Percentiles rank a stretch among this genome's conserved stretches.
These are phyloP conservation scores for Aegle marmelos DNA, from an alignment of 345 rosid genomes.

Conservation along the genomic window DNA sequence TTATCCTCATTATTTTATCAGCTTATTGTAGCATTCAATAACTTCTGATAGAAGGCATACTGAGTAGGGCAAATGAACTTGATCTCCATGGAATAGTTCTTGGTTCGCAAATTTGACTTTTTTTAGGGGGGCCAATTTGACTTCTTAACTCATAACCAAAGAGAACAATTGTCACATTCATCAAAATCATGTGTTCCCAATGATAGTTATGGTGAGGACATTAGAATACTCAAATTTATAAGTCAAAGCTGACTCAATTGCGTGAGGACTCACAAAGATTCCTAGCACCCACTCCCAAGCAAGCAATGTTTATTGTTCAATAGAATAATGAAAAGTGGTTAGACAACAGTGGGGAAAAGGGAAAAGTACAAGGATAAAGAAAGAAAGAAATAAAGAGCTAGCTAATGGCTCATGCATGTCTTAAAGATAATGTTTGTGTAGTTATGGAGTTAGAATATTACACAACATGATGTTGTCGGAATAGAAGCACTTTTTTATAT, in stretches of 20 bases:
- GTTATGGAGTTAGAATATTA: constrained; percentile 27
- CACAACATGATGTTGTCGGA: constrained; percentile 35
- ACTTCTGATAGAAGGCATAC: not conserved
- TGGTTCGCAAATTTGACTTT: not conserved
- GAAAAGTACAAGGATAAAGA: constrained; percentile 1
- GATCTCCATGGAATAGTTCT: not conserved
- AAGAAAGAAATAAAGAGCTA: not conserved
- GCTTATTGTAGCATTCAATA: constrained; percentile 4
- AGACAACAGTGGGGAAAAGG: constrained; percentile 18
- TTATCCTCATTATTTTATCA: not conserved
- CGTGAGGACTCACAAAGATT: constrained; percentile 25
- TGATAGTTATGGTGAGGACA: constrained; percentile 4
- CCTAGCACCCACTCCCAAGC: constrained; percentile 33
- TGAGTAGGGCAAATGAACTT: not conserved
- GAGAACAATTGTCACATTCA: not conserved
- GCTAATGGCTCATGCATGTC: not conserved
- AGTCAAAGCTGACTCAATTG: constrained; percentile 36
- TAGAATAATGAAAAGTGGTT: constrained; percentile 22
- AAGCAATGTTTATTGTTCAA: constrained; percentile 18
- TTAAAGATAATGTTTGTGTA: constrained; percentile 9
- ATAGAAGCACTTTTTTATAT: constrained; percentile 23
- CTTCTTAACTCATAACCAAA: not conserved
- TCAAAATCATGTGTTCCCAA: constrained; percentile 10
- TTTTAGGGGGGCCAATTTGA: constrained; percentile 11
- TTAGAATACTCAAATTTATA: constrained; percentile 5